Percentiles rank a stretch among this genome's conserved stretches.
Evolutionary conservation across 345 rosid genomes (phyloP).

Genomic region (Boechera divaricarpa): DNA sequence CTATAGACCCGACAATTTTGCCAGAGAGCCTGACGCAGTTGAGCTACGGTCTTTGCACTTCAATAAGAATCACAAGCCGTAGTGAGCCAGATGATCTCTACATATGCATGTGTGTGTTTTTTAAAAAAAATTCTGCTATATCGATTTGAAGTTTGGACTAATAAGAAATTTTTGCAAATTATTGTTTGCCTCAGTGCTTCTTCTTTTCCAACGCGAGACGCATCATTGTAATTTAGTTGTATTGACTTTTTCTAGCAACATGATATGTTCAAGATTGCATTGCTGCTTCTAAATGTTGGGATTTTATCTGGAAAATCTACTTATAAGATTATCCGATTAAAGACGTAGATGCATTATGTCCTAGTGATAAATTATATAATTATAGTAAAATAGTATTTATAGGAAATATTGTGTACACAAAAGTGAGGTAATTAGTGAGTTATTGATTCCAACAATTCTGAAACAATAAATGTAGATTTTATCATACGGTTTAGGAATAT

Average conservation of each 20-base stretch:
- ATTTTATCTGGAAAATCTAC: not conserved
- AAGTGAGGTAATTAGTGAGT: too few relatives aligned
- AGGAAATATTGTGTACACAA: too few relatives aligned
- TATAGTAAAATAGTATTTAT: too few relatives aligned
- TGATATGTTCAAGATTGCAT: slow-evolving; percentile 7
- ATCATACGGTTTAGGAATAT: too few relatives aligned
- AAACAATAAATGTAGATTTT: too few relatives aligned
- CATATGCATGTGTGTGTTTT: slow-evolving; percentile 16
- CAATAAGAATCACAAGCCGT: not conserved
- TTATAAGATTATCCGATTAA: too few relatives aligned
- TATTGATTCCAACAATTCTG: too few relatives aligned
- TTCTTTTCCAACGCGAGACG: not conserved
- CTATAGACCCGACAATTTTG: slow-evolving; percentile 31
- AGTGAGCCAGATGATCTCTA: slow-evolving; percentile 18
- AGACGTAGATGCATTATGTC: too few relatives aligned
- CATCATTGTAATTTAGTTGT: not conserved
- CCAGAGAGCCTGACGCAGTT: slow-evolving; percentile 26
- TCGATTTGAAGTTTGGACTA: slow-evolving; percentile 11
- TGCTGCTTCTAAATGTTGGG: slow-evolving; percentile 14
- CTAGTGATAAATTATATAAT: too few relatives aligned
- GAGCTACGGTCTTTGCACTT: slow-evolving; percentile 31
- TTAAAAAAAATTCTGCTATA: not conserved
- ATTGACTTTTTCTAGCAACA: not conserved
- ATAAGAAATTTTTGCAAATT: not conserved
- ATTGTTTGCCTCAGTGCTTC: not conserved